phyloP scores from a whole-genome alignment of 345 rosid species.

The Isatis tinctoria region DNA sequence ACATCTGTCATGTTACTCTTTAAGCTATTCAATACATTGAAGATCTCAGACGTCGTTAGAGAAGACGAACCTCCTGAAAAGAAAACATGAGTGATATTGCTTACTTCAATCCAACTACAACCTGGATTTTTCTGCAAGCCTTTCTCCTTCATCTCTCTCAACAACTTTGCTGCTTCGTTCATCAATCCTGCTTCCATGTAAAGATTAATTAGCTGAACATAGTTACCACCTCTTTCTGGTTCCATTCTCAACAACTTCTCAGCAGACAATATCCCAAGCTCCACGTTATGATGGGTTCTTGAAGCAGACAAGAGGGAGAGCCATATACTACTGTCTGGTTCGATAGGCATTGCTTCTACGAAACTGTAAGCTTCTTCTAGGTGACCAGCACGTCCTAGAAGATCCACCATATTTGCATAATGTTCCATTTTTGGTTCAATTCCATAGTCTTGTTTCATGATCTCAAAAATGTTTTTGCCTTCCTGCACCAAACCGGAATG shows the following conservation, averaged over 20 bases:
- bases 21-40: slow-evolving; percentile 39
- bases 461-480: slow-evolving; percentile 50
- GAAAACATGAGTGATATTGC: slow-evolving; percentile 46
- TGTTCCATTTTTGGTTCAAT: slow-evolving; percentile 62
- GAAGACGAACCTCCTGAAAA: slow-evolving; percentile 57
- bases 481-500: slow-evolving; percentile 68
- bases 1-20: slow-evolving; percentile 39
- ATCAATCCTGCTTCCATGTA: slow-evolving; percentile 62
- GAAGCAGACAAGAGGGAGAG: slow-evolving; percentile 64
- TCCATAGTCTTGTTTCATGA: slow-evolving; percentile 47
- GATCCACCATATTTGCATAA: slow-evolving; percentile 69
- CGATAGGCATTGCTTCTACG: slow-evolving; percentile 47
- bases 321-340: slow-evolving; percentile 66
- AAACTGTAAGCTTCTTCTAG: slow-evolving; percentile 60
- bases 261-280: slow-evolving; percentile 68
- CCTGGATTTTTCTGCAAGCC: slow-evolving; percentile 75
- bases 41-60: slow-evolving; percentile 37
- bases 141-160: slow-evolving; percentile 56
- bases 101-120: slow-evolving; percentile 71
- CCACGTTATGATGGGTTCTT: slow-evolving; percentile 47
- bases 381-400: slow-evolving; percentile 65
- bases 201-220: slow-evolving; percentile 60
- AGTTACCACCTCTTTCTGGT: slow-evolving; percentile 53
- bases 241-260: slow-evolving; percentile 47
- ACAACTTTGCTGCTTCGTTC: slow-evolving; percentile 51